Conservation (phyloP, 495 filamentous ascomycete species). For the Evernia prunastri region DNA sequence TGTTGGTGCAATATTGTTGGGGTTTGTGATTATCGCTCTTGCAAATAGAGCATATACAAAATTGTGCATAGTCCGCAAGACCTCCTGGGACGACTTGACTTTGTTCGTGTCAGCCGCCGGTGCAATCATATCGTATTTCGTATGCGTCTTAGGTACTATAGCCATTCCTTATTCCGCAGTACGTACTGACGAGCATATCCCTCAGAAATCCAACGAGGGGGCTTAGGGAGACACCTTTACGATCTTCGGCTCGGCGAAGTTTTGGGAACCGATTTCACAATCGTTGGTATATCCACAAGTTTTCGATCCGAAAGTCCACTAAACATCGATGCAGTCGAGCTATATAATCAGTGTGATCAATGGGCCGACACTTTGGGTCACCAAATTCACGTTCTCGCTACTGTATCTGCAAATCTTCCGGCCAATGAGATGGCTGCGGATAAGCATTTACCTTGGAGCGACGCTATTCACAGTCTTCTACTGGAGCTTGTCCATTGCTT, state of each 20-base stretch:
- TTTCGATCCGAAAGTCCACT: too few relatives aligned
- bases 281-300: not conserved
- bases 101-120: not conserved
- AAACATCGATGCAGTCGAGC: too few relatives aligned
- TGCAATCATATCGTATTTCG: not conserved
- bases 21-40: not conserved
- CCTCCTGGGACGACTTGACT: not conserved
- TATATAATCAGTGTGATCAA: not conserved
- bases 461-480: slow-evolving; percentile 8
- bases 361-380: slow-evolving; percentile 3
- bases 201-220: not conserved
- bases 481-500: slow-evolving; percentile 1
- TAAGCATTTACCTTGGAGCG: slow-evolving; percentile 4
- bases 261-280: not conserved
- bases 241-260: not conserved
- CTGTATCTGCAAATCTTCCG: slow-evolving; percentile 14
- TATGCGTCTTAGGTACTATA: not conserved
- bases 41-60: not conserved
- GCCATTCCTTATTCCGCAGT: not conserved
- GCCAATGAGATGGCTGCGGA: slow-evolving; percentile 12
- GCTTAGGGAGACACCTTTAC: not conserved
- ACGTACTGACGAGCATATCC: not conserved
- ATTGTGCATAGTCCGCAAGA: not conserved
- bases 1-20: not conserved
- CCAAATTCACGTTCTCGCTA: slow-evolving; percentile 13